These are phyloP conservation scores for Tanacetum coccineum DNA, from an alignment of 129 eudicot genomes.

Conservation along the genomic window DNA sequence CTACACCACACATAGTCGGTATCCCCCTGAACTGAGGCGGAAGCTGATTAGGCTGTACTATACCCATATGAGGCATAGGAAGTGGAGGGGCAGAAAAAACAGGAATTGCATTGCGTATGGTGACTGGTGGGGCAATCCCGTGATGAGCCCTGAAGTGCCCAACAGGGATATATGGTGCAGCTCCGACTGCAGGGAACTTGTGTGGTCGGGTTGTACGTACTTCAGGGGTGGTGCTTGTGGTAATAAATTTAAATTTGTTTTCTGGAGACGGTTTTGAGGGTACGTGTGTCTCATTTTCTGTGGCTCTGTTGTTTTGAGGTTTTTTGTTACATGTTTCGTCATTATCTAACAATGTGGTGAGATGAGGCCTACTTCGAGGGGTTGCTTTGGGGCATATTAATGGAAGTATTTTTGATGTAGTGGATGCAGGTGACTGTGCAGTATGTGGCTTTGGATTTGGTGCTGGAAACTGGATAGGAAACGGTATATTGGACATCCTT, in stretches of 20 bases:
- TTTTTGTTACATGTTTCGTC: slow-evolving; percentile 27
- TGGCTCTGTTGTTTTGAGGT: slow-evolving; percentile 29
- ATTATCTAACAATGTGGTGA: slow-evolving; percentile 26
- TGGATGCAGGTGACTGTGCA: slow-evolving; percentile 43
- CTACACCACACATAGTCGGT: slow-evolving; percentile 35
- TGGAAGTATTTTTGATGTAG: slow-evolving; percentile 87
- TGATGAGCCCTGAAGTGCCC: slow-evolving; percentile 62
- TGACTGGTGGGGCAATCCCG: slow-evolving; percentile 77
- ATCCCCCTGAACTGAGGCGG: slow-evolving; percentile 28
- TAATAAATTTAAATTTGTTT: slow-evolving; percentile 21
- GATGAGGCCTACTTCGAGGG: slow-evolving; percentile 40
- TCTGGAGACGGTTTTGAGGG: slow-evolving; percentile 31
- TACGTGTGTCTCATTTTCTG: neutral
- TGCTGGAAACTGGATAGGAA: slow-evolving; percentile 71
- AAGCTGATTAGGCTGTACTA: slow-evolving; percentile 39
- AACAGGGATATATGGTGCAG: slow-evolving; percentile 81
- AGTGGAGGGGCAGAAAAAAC: slow-evolving; percentile 81
- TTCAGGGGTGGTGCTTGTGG: slow-evolving; percentile 25
- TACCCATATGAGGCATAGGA: slow-evolving; percentile 41
- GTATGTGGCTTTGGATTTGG: slow-evolving; percentile 54
- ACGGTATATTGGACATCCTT: slow-evolving; percentile 45
- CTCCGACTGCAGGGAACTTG: slow-evolving; percentile 85
- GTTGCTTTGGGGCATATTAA: slow-evolving; percentile 54
- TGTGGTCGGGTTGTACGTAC: slow-evolving; percentile 34
- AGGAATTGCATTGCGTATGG: slow-evolving; percentile 67